Percentiles rank a stretch among this genome's conserved stretches.
Conservation (phyloP, 2,329 filamentous ascomycete species). For the Tolypocladium capitatum region DNA sequence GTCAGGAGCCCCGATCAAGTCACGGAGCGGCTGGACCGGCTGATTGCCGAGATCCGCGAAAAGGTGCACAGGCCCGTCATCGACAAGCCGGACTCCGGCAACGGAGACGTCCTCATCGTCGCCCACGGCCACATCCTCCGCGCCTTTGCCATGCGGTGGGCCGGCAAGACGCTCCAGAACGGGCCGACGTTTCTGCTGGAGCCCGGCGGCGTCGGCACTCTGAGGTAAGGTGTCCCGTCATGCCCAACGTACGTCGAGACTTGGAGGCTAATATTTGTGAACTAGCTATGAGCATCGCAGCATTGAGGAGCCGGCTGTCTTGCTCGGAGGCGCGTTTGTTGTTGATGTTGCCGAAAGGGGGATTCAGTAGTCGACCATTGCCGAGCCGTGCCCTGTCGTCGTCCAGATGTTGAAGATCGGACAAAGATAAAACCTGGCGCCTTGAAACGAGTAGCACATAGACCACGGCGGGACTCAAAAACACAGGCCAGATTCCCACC, state of each 20-base stretch:
- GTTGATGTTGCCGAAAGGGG: conserved; percentile 25
- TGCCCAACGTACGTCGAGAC: background rate
- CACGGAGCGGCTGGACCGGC: conserved; percentile 54
- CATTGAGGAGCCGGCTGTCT: conserved; percentile 65
- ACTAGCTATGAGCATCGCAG: conserved; percentile 65
- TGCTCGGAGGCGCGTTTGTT: conserved; percentile 60
- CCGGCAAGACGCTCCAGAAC: conserved; percentile 56
- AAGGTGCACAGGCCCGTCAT: conserved; percentile 52
- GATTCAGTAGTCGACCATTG: background rate
- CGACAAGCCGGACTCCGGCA: conserved; percentile 29
- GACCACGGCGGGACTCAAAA: background rate
- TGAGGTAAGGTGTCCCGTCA: conserved; percentile 44
- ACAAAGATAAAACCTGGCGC: background rate
- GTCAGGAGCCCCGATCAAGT: conserved; percentile 57
- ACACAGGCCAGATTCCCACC: background rate
- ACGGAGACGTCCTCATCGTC: conserved; percentile 45
- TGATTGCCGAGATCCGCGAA: conserved; percentile 63
- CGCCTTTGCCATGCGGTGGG: conserved; percentile 81
- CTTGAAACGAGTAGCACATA: background rate
- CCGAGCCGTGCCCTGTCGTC: background rate
- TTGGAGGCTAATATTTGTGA: background rate
- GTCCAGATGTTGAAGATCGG: background rate
- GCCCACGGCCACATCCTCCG: conserved; percentile 84
- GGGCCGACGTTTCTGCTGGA: conserved; percentile 76
- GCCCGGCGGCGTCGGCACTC: conserved; percentile 68